Evolutionary conservation across 345 rosid genomes (phyloP), one percentile per base, ranked within the genome.

Genomic region (Erodium maritimum): DNA sequence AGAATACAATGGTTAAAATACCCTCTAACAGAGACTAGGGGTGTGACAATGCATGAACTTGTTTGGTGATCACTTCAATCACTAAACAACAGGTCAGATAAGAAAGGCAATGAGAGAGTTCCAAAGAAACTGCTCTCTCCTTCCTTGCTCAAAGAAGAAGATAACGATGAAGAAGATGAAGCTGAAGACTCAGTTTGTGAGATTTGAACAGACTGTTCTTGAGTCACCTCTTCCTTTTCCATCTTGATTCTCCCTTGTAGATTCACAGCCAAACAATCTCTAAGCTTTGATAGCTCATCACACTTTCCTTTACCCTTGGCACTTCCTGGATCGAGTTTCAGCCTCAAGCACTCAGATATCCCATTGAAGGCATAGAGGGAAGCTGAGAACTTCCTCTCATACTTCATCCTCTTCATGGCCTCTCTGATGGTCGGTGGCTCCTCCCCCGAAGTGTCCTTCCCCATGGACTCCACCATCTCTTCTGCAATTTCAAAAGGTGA

Each of bases 281-380:
- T 3, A 29, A 29, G 34, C 3, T 29, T 29, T 29, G 34, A 29
- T 29, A 8, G 8, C 34, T 29, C 5, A 29, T 29, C 34, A 29
- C 34, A 29, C n/a, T n/a, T n/a, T n/a, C 7, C 33, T 3, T 25
- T 7, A 37, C 13, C 13, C 42, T 14, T 23, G 14, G 17, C 66
- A 19, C 24, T 69, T 55, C 67, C 59, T 21, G 77, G 59, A 22
- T 67, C 71, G 12, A 82, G 62, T 64, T 67, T 73, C 68, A 76
- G 60, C 58, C 63, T 78, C 45, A 85, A 54, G 73, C 85, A 73
- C 69, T 85, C 85, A 1, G 79, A 25, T 62, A 82, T 77, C 23
- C 87, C 86, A 63, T 80, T 74, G 68, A 82, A 82, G 4, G 88
- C 83, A 33, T 82, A 80, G 2, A 82, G 74, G 5, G 91, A 85